Evolutionary conservation across 805 yeast species (phyloP).

Genomic region (Torulaspora indica): DNA sequence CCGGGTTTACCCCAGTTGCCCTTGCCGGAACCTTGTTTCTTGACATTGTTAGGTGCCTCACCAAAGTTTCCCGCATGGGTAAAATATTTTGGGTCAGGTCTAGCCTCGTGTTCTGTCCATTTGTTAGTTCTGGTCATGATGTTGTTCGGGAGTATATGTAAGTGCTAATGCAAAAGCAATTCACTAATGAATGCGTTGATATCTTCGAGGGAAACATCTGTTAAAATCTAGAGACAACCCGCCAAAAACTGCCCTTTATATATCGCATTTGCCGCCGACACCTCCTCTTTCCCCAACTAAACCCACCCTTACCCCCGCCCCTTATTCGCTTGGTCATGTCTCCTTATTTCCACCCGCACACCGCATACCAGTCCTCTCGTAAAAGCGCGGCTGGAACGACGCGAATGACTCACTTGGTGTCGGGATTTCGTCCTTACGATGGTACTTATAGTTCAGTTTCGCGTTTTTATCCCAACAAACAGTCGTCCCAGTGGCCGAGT

Average conservation of each 20-base stretch:
- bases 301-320: background rate
- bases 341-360: conserved; percentile 6
- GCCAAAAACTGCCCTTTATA: conserved; percentile 1
- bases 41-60: conserved; percentile 68
- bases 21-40: conserved; percentile 81
- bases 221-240: background rate
- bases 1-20: conserved; percentile 85
- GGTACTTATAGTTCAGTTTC: too few relatives aligned
- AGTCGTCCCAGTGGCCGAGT: conserved; percentile 76
- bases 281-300: background rate
- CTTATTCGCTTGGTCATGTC: background rate
- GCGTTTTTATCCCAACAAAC: background rate
- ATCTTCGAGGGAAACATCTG: background rate
- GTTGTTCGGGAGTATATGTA: background rate
- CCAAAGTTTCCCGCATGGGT: conserved; percentile 69
- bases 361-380: background rate
- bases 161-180: background rate
- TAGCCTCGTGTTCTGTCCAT: conserved; percentile 62
- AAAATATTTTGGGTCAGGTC: conserved; percentile 64
- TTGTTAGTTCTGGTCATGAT: conserved; percentile 74
- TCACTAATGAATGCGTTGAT: background rate
- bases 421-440: too few relatives aligned
- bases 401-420: too few relatives aligned
- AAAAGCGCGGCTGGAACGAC: background rate
- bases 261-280: conserved; percentile 4